Conservation (phyloP, 2,329 filamentous ascomycete species). For the Penicillium sp. region DNA sequence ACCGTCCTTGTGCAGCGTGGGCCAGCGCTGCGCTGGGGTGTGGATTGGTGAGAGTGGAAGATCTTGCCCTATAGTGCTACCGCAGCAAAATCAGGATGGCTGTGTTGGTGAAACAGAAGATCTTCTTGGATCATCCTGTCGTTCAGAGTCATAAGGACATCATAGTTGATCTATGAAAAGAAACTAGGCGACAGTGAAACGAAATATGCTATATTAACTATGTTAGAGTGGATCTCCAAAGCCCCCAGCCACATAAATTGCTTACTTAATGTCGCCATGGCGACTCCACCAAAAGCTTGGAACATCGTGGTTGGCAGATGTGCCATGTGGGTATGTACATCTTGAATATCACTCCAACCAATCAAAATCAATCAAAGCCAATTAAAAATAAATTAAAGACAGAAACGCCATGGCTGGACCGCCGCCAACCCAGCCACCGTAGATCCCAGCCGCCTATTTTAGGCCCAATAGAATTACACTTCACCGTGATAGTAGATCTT, state of each 20-base stretch:
- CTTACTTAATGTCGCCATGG: slow-evolving; percentile 6
- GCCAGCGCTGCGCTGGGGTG: slow-evolving; percentile 65
- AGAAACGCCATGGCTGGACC: slow-evolving; percentile 11
- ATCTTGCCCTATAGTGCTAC: slow-evolving; percentile 51
- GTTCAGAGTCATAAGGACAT: slow-evolving; percentile 4
- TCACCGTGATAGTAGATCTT: slow-evolving; percentile 7
- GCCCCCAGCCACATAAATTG: slow-evolving; percentile 22
- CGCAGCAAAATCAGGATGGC: slow-evolving; percentile 1
- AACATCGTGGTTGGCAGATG: slow-evolving; percentile 5
- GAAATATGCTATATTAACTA: neutral
- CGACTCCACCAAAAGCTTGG: neutral
- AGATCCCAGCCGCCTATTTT: slow-evolving; percentile 26
- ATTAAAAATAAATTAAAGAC: slow-evolving; percentile 6
- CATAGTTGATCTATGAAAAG: slow-evolving; percentile 22
- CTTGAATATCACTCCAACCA: neutral
- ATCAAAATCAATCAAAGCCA: neutral
- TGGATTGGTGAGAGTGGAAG: slow-evolving; percentile 65
- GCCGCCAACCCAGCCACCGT: slow-evolving; percentile 20
- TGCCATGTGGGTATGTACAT: neutral
- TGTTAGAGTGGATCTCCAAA: slow-evolving; percentile 7
- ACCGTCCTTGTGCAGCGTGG: slow-evolving; percentile 64
- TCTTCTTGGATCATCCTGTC: neutral
- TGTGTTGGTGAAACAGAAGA: slow-evolving; percentile 5
- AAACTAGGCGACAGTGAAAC: slow-evolving; percentile 21
- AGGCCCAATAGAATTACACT: slow-evolving; percentile 11